Evolutionary conservation across 2,329 filamentous ascomycete genomes (phyloP).

Genomic region (Cryoendolithus antarcticus): DNA sequence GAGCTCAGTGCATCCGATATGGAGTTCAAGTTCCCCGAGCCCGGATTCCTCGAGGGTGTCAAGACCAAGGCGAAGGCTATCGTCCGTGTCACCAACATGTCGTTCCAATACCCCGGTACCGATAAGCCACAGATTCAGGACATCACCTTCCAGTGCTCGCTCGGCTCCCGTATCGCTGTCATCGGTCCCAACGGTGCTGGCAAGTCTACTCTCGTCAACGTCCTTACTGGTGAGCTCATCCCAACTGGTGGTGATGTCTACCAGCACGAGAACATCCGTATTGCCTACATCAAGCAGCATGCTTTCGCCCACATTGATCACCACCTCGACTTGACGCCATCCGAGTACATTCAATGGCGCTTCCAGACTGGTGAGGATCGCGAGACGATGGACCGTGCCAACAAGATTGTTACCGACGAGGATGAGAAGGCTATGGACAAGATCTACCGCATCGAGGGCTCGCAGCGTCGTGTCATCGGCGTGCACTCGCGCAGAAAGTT

Average conservation of each 20-base stretch:
- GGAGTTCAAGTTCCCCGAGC: slow-evolving; percentile 97
- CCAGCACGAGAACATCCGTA: slow-evolving; percentile 99
- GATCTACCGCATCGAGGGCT: slow-evolving; percentile 86
- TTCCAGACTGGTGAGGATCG: slow-evolving; percentile 99
- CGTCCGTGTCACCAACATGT: slow-evolving; percentile 93
- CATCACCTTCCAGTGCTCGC: slow-evolving; percentile 96
- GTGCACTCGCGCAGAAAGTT: slow-evolving; percentile 97
- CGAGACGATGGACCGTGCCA: slow-evolving; percentile 99
- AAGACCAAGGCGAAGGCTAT: slow-evolving; percentile 99
- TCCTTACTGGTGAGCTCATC: slow-evolving; percentile 96
- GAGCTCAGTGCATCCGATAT: slow-evolving; percentile 94
- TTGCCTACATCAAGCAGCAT: slow-evolving; percentile 99
- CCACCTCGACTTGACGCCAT: slow-evolving; percentile 93
- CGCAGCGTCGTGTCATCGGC: slow-evolving; percentile 82
- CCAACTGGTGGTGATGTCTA: slow-evolving; percentile 93
- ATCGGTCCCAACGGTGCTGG: slow-evolving; percentile 99
- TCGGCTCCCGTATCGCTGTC: slow-evolving; percentile 97
- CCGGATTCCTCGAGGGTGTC: slow-evolving; percentile 99
- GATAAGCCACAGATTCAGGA: slow-evolving; percentile 82
- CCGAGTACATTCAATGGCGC: slow-evolving; percentile 99
- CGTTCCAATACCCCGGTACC: slow-evolving; percentile 95
- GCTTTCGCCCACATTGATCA: slow-evolving; percentile 99
- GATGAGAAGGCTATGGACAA: slow-evolving; percentile 99
- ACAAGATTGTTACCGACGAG: slow-evolving; percentile 98
- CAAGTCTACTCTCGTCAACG: slow-evolving; percentile 98